Evolutionary conservation across 2,329 filamentous ascomycete species (phyloP).

Genomic region (Huntiella bhutanensis): DNA sequence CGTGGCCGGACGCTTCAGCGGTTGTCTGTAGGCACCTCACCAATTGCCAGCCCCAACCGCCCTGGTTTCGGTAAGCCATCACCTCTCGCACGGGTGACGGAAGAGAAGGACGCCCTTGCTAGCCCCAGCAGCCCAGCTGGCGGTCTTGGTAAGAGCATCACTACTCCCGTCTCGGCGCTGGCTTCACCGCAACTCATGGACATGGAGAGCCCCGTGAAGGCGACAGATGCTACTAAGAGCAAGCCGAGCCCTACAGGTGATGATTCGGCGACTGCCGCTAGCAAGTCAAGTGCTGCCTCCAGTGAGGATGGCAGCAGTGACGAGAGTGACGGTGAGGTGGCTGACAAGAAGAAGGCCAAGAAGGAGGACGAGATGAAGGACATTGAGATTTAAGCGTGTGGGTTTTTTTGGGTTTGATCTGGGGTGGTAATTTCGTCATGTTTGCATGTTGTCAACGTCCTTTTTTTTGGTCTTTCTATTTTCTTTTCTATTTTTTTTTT

Average conservation of each 20-base stretch:
- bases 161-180: conserved; percentile 20
- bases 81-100: conserved; percentile 54
- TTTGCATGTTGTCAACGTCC: conserved; percentile 6
- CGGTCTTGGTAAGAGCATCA: conserved; percentile 16
- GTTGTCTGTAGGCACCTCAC: conserved; percentile 40
- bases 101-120: conserved; percentile 29
- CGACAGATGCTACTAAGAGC: conserved; percentile 23
- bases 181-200: conserved; percentile 34
- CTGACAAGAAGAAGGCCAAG: conserved; percentile 25
- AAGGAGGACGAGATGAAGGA: conserved; percentile 36
- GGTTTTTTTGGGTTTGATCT: conserved; percentile 5
- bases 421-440: conserved; percentile 2
- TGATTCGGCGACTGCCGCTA: conserved; percentile 17
- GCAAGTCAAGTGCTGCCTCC: conserved; percentile 15
- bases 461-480: background rate
- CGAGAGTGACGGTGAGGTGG: conserved; percentile 20
- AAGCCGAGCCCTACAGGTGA: conserved; percentile 18
- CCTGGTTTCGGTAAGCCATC: conserved; percentile 49
- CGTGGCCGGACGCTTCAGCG: conserved; percentile 57
- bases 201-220: conserved; percentile 27
- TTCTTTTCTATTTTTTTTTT: background rate
- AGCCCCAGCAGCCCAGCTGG: conserved; percentile 15
- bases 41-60: conserved; percentile 43
- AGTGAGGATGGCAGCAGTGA: conserved; percentile 3
- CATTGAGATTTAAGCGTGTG: conserved; percentile 34